These are phyloP conservation scores for Candida broadrunensis DNA, from an alignment of 805 yeast species.

Conservation along the genomic window DNA sequence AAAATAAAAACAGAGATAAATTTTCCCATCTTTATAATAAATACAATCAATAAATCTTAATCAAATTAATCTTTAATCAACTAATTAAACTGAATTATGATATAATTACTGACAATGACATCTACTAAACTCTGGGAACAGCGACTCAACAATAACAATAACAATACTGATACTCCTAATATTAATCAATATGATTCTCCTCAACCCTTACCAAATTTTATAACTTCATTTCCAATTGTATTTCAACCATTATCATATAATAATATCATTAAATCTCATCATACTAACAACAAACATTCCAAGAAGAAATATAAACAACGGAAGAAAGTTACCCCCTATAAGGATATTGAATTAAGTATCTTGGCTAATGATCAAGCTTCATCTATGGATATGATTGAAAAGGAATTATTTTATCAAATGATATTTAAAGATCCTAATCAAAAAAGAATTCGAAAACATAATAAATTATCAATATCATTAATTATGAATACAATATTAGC, in stretches of 20 bases:
- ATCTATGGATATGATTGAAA: not conserved
- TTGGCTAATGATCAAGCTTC: not conserved
- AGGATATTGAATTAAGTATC: not conserved
- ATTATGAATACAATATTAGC: constrained; percentile 7
- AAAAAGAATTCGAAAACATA: not conserved
- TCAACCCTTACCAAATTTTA: not conserved
- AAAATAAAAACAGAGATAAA: too few relatives aligned
- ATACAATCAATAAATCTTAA: too few relatives aligned
- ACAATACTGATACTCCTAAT: too few relatives aligned
- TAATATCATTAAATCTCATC: not conserved
- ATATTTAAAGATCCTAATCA: not conserved
- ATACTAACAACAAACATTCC: not conserved
- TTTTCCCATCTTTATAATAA: too few relatives aligned
- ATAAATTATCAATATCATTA: not conserved
- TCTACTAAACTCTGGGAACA: too few relatives aligned
- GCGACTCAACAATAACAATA: too few relatives aligned
- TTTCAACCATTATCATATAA: not conserved
- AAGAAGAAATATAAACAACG: too few relatives aligned
- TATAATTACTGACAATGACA: too few relatives aligned
- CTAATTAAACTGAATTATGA: too few relatives aligned
- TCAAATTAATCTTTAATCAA: too few relatives aligned
- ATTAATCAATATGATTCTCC: too few relatives aligned
- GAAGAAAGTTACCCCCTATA: not conserved
- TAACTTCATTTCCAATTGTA: not conserved
- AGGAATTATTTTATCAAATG: not conserved